Conservation (phyloP, 495 filamentous ascomycete species). For the Talaromyces stipitatus region DNA sequence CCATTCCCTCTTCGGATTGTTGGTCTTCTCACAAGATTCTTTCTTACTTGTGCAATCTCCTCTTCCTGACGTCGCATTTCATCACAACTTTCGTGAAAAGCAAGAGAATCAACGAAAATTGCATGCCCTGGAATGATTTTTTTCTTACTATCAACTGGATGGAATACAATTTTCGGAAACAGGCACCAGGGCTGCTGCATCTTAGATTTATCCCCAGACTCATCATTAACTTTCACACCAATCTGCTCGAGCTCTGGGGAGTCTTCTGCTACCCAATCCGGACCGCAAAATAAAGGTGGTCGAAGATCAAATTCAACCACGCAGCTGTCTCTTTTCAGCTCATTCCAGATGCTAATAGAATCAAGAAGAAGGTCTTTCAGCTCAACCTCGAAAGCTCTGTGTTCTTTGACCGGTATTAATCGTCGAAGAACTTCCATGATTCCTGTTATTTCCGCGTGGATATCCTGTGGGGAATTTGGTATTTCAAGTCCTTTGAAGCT, state of each 20-base stretch:
- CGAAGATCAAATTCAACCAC: background rate
- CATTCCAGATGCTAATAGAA: background rate
- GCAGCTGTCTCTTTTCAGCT: background rate
- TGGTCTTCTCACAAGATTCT: background rate
- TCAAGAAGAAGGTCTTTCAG: background rate
- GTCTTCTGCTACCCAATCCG: background rate
- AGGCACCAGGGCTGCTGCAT: background rate
- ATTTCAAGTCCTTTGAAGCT: background rate
- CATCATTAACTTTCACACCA: background rate
- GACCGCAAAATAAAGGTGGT: background rate
- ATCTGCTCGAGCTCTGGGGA: background rate
- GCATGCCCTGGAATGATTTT: background rate
- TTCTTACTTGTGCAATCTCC: background rate
- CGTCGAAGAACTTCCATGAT: background rate
- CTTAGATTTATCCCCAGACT: background rate
- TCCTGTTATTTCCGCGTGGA: background rate
- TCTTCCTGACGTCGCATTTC: background rate
- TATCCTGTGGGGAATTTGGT: background rate
- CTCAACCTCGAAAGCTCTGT: background rate
- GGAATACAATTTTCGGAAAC: background rate
- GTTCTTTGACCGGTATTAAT: background rate
- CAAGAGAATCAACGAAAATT: background rate
- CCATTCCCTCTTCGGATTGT: background rate
- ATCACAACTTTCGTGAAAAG: background rate
- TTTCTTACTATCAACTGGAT: background rate